Percentiles rank a stretch among this genome's conserved stretches.
Evolutionary conservation across 2,329 filamentous ascomycete species (phyloP).

Genomic region (Uncinocarpus reesii): DNA sequence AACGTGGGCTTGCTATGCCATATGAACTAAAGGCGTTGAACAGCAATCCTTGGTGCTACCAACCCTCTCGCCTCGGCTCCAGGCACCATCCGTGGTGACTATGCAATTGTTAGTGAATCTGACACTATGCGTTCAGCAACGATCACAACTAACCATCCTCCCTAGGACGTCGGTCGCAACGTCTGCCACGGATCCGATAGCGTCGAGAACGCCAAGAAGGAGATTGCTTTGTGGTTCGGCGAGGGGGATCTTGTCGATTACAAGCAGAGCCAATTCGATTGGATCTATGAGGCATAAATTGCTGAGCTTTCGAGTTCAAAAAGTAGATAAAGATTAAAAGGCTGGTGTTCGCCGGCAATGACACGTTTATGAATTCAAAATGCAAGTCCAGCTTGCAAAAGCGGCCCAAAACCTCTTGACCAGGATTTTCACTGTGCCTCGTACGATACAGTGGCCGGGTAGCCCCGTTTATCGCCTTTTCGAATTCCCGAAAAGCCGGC

Average conservation of each 20-base stretch:
- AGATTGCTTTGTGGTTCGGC: slow-evolving; percentile 97
- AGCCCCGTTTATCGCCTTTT: slow-evolving; percentile 18
- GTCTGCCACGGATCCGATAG: slow-evolving; percentile 99
- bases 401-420: neutral
- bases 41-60: slow-evolving; percentile 91
- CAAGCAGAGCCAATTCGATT: slow-evolving; percentile 75
- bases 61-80: slow-evolving; percentile 91
- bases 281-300: slow-evolving; percentile 73
- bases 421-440: neutral
- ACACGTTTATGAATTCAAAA: neutral
- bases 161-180: slow-evolving; percentile 77
- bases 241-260: slow-evolving; percentile 73
- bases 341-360: neutral
- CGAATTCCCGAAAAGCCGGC: slow-evolving; percentile 28
- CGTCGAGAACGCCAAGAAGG: slow-evolving; percentile 99
- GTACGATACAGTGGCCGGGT: too few relatives aligned
- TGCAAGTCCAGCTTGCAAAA: neutral
- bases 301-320: neutral
- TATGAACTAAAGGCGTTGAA: slow-evolving; percentile 18
- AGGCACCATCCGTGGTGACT: slow-evolving; percentile 96
- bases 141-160: slow-evolving; percentile 16
- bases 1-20: neutral
- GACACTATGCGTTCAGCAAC: neutral
- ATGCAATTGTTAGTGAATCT: slow-evolving; percentile 53
- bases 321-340: slow-evolving; percentile 3